Evolutionary conservation across 192 early-diverging fungal species (phyloP), one percentile per base, ranked within the genome.

Genomic region (Backusella sp.): DNA sequence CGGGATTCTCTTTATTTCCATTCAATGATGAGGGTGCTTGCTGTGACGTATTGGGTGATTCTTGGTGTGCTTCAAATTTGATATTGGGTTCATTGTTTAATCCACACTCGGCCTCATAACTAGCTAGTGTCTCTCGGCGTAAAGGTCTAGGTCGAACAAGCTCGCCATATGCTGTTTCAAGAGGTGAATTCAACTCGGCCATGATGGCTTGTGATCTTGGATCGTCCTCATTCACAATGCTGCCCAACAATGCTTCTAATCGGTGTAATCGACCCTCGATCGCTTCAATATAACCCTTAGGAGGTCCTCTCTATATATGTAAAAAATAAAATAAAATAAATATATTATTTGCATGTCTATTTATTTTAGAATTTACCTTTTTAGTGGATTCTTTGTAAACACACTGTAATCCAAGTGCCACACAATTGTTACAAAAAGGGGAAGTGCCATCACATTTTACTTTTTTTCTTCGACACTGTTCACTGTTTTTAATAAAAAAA

Each of bases 261-360:
- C 89, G 80, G 77, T 90, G 90, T 39, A 96, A 80, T 72, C 92
- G 85, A 69, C 85, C 88, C 76, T 96, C 94, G 12, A 96, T 90
- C 8, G 89, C 91, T 65, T 94, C 94, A 21, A 96, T 94, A 76
- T 96, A 96, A 28, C 94, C 94, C 73, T 94, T 94, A 19, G 93
- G 92, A n/a, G 94, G 94, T 4, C 94, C 94, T 53, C 94, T 87
- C 84, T 96, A 62, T 1, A 62, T 62, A 12, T 32, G 32, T 32
- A 32, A 32, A 32, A 32, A 32, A 32, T 59, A 44, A 2, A 56
- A 46, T 35, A 39, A 70, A 46, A 65, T 39, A 73, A 66, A 44
- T 17, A 28, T 36, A 35, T 23, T 52, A n/a, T 67, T 34, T 67
- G 19, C 17, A 34, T 68, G 21, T 68, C 6, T 69, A 14, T 49